Conservation (phyloP, 2,329 filamentous ascomycete genomes). For the Cercospora sojina region DNA sequence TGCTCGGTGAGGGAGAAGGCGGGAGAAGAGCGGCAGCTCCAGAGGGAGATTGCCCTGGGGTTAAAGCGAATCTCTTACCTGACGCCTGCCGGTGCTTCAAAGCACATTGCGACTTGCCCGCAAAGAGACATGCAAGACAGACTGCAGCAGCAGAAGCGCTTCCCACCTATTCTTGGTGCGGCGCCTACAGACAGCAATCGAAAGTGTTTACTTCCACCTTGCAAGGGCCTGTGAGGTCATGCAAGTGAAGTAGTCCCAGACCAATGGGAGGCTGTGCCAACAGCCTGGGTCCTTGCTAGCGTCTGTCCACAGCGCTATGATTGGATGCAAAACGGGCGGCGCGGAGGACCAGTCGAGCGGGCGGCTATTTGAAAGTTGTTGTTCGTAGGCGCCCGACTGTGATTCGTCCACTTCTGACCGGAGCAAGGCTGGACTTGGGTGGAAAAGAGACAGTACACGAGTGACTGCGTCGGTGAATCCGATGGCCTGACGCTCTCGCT, state of each 20-base stretch:
- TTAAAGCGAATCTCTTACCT: slow-evolving; percentile 30
- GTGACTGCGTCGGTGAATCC: slow-evolving; percentile 7
- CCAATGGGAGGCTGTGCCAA: slow-evolving; percentile 23
- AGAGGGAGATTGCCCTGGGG: slow-evolving; percentile 21
- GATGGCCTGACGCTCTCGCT: slow-evolving; percentile 9
- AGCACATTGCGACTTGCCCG: slow-evolving; percentile 24
- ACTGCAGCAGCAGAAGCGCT: slow-evolving; percentile 26
- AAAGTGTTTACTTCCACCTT: slow-evolving; percentile 20
- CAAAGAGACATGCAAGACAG: slow-evolving; percentile 29
- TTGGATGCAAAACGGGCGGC: slow-evolving; percentile 23
- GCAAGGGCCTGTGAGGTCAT: slow-evolving; percentile 20
- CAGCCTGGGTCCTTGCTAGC: slow-evolving; percentile 10
- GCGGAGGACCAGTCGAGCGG: slow-evolving; percentile 16
- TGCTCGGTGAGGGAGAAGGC: slow-evolving; percentile 23
- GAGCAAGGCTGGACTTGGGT: slow-evolving; percentile 5
- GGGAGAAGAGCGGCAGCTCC: slow-evolving; percentile 19
- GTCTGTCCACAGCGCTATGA: background rate
- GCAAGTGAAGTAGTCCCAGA: slow-evolving; percentile 14
- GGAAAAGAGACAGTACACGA: background rate
- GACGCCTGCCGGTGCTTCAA: slow-evolving; percentile 28
- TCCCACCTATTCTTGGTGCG: slow-evolving; percentile 32
- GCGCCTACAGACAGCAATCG: slow-evolving; percentile 29
- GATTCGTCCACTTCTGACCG: slow-evolving; percentile 17
- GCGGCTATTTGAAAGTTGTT: slow-evolving; percentile 15
- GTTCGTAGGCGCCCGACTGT: slow-evolving; percentile 13